Conservation (phyloP, 1,284 basidiomycete species). For the Puccinia horiana region DNA sequence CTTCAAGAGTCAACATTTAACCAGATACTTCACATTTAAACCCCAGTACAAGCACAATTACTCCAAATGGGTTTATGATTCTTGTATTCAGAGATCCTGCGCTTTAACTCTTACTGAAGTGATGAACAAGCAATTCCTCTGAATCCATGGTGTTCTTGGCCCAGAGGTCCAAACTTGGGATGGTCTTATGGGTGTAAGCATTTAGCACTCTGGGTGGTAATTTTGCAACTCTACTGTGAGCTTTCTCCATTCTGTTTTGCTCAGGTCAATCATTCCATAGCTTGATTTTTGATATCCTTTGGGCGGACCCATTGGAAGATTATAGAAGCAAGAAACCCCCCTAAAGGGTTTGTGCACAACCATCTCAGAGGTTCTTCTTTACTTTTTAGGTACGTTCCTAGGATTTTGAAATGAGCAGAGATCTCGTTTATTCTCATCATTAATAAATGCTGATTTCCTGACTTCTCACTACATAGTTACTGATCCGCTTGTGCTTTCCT, state of each 20-base stretch:
- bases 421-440: not conserved
- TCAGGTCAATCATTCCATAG: slow-evolving; percentile 86
- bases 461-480: slow-evolving; percentile 65
- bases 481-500: slow-evolving; percentile 89
- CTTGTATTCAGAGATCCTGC: slow-evolving; percentile 91
- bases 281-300: slow-evolving; percentile 91
- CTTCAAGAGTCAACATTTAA: slow-evolving; percentile 93
- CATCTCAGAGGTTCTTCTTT: slow-evolving; percentile 93
- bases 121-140: slow-evolving; percentile 97
- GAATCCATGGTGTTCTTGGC: slow-evolving; percentile 88
- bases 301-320: slow-evolving; percentile 91
- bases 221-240: not conserved
- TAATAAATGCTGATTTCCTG: not conserved
- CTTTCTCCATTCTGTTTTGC: not conserved
- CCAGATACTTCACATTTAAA: slow-evolving; percentile 96
- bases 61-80: slow-evolving; percentile 83
- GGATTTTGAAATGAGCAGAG: not conserved
- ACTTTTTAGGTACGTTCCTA: slow-evolving; percentile 79
- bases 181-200: slow-evolving; percentile 73
- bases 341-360: slow-evolving; percentile 85
- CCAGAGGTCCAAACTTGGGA: slow-evolving; percentile 88
- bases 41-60: slow-evolving; percentile 95
- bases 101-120: slow-evolving; percentile 84
- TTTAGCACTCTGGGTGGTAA: not conserved
- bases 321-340: slow-evolving; percentile 85